These are phyloP conservation scores for Microstroma glucosiphilum DNA, from an alignment of 1,284 basidiomycete genomes.

Conservation along the genomic window DNA sequence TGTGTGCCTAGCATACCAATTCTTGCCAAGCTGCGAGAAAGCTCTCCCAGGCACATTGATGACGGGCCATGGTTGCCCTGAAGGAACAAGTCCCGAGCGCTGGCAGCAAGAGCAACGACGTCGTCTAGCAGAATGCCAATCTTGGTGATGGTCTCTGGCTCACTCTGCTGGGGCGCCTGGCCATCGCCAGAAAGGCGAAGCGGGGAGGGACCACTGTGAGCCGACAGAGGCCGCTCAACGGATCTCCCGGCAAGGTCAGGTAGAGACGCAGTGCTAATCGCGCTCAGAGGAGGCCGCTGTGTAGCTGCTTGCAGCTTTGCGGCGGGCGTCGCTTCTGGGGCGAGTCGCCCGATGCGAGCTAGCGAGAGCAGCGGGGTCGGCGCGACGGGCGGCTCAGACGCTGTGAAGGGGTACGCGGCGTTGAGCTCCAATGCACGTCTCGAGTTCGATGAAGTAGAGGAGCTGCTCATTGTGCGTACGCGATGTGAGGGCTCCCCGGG, in stretches of 20 bases:
- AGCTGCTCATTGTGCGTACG: too few species aligned
- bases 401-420: too few species aligned
- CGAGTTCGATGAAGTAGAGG: too few species aligned
- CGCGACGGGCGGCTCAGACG: too few species aligned
- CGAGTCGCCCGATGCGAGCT: too few species aligned
- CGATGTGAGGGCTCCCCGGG: neutral
- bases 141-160: conserved; percentile 12
- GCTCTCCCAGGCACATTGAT: conserved; percentile 32
- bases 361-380: too few species aligned
- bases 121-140: conserved; percentile 33
- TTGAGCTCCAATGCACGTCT: too few species aligned
- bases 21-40: conserved; percentile 30
- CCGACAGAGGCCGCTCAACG: neutral
- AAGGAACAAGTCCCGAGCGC: conserved; percentile 32
- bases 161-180: neutral
- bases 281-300: neutral
- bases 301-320: neutral
- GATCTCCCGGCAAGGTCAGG: neutral
- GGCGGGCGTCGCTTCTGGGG: too few species aligned
- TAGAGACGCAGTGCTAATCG: neutral
- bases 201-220: neutral
- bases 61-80: conserved; percentile 32
- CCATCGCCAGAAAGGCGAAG: neutral
- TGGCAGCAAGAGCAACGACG: conserved; percentile 33
- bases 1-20: conserved; percentile 35